These are phyloP conservation scores for Xerocomellus chrysenteron DNA, from an alignment of 768 basidiomycete genomes.

Conservation along the genomic window DNA sequence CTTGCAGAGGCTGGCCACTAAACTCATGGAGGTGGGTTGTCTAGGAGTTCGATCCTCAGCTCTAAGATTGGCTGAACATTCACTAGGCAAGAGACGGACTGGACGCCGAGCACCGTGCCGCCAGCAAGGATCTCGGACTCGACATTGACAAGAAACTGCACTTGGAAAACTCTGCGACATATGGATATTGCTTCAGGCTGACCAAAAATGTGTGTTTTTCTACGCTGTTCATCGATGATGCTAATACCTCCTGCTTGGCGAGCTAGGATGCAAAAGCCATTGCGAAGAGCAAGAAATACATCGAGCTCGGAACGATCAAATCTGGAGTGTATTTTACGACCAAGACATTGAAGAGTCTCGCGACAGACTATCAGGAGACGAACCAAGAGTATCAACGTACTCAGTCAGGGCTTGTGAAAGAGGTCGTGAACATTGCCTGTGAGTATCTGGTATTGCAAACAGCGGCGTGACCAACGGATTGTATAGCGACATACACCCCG, in stretches of 20 bases:
- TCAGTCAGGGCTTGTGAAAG: slow-evolving; percentile 83
- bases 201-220: slow-evolving; percentile 75
- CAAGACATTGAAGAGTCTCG: slow-evolving; percentile 61
- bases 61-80: neutral
- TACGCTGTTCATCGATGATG: neutral
- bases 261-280: slow-evolving; percentile 77
- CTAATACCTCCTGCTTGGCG: neutral
- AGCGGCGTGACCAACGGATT: neutral
- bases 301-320: slow-evolving; percentile 82
- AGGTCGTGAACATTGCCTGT: slow-evolving; percentile 93
- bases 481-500: slow-evolving; percentile 85
- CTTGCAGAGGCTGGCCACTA: slow-evolving; percentile 64
- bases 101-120: slow-evolving; percentile 74
- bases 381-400: slow-evolving; percentile 69
- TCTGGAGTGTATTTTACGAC: slow-evolving; percentile 91
- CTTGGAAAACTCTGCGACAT: slow-evolving; percentile 84
- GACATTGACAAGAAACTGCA: slow-evolving; percentile 96
- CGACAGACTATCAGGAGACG: slow-evolving; percentile 68
- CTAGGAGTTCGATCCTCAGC: neutral
- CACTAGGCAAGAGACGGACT: slow-evolving; percentile 68
- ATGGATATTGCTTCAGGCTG: slow-evolving; percentile 90
- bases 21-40: slow-evolving; percentile 53
- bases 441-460: slow-evolving; percentile 25
- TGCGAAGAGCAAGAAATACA: slow-evolving; percentile 63
- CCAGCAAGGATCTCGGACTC: slow-evolving; percentile 68